Evolutionary conservation across 177 flowering plant species (phyloP).

Genomic region (Vitis hybrid): DNA sequence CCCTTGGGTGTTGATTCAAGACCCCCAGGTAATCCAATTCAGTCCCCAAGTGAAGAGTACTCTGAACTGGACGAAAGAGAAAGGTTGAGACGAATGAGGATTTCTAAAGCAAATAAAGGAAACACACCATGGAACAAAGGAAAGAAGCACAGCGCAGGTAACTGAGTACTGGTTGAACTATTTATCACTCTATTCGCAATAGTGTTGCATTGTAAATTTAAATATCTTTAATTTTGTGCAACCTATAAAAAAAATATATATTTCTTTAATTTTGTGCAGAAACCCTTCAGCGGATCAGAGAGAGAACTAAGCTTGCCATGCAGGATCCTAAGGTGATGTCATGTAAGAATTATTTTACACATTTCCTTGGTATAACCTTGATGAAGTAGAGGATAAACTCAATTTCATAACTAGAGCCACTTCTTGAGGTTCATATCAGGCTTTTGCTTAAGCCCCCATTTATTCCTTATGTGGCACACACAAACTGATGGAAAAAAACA

Average conservation of each 20-base stretch:
- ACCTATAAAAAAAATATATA: background rate
- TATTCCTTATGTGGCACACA: too few relatives aligned
- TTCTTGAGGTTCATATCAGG: background rate
- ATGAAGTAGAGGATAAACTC: background rate
- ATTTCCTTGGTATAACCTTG: background rate
- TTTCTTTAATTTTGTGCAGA: slow-evolving; percentile 44
- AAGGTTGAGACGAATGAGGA: slow-evolving; percentile 70
- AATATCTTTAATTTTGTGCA: slow-evolving; percentile 28
- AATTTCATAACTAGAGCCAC: background rate
- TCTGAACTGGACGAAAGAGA: slow-evolving; percentile 59
- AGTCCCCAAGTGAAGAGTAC: slow-evolving; percentile 35
- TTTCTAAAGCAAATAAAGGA: slow-evolving; percentile 93
- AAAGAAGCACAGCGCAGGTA: slow-evolving; percentile 92
- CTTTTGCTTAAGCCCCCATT: background rate
- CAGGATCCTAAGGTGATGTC: slow-evolving; percentile 85
- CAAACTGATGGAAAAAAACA: too few relatives aligned
- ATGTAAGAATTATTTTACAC: slow-evolving; percentile 47
- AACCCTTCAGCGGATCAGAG: slow-evolving; percentile 60
- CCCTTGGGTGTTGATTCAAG: slow-evolving; percentile 23
- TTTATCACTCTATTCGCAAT: background rate
- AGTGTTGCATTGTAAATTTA: background rate
- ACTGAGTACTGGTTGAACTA: background rate
- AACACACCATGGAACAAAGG: slow-evolving; percentile 97
- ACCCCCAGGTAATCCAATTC: slow-evolving; percentile 8
- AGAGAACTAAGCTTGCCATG: slow-evolving; percentile 71